These are phyloP conservation scores for Amanita polypyramis DNA, from an alignment of 768 basidiomycete genomes.

Conservation along the genomic window DNA sequence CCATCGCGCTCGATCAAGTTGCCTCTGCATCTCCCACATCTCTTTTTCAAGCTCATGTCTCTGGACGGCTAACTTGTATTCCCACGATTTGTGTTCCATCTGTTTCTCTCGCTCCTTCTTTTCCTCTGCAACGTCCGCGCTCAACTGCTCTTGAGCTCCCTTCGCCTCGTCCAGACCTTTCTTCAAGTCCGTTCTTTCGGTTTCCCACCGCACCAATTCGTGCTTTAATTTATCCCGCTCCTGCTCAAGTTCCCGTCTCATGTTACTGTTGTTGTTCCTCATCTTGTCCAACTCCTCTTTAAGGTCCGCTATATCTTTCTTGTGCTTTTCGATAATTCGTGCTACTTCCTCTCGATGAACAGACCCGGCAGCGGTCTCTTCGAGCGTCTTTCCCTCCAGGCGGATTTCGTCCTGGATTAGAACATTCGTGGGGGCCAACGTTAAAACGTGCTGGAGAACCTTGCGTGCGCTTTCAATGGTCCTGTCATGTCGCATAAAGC, in stretches of 20 bases:
- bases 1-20: too few species aligned
- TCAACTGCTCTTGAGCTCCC: too few species aligned
- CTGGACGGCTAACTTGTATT: too few species aligned
- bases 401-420: constrained; percentile 14
- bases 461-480: constrained; percentile 19
- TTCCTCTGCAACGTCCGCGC: too few species aligned
- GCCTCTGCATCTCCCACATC: too few species aligned
- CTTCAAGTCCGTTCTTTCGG: too few species aligned
- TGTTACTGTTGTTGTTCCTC: not conserved
- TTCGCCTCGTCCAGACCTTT: too few species aligned
- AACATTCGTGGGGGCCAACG: too few species aligned
- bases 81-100: too few species aligned
- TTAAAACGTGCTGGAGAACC: constrained; percentile 15
- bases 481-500: constrained; percentile 23
- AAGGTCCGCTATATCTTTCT: constrained; percentile 24
- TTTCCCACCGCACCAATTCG: too few species aligned
- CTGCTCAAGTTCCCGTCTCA: constrained; percentile 7
- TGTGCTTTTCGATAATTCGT: constrained; percentile 23
- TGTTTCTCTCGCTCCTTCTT: too few species aligned
- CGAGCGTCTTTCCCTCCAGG: constrained; percentile 25
- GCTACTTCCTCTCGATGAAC: constrained; percentile 26
- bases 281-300: constrained; percentile 20
- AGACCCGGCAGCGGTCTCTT: constrained; percentile 28
- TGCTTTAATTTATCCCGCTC: constrained; percentile 2
- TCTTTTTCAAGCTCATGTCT: too few species aligned